Percentiles rank a stretch among this genome's conserved stretches.
phyloP scores from a whole-genome alignment of 2,329 filamentous ascomycete genomes.

The Aureobasidium sp. region DNA sequence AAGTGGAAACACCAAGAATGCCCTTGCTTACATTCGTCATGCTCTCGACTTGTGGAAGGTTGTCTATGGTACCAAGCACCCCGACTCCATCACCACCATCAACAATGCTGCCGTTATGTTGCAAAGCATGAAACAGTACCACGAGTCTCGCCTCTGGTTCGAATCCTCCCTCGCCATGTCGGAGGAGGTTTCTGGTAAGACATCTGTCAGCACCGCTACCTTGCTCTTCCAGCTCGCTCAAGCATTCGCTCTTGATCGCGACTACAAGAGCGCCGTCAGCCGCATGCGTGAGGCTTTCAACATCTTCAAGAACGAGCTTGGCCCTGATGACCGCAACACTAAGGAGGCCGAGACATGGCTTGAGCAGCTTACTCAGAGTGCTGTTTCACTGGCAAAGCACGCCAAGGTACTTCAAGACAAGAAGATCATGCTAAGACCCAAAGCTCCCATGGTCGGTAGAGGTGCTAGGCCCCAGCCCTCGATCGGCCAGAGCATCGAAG shows the following conservation, averaged over 20 bases:
- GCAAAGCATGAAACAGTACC: slow-evolving; percentile 88
- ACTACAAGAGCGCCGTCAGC: slow-evolving; percentile 82
- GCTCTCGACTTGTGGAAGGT: slow-evolving; percentile 94
- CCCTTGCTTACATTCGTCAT: slow-evolving; percentile 84
- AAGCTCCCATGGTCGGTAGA: slow-evolving; percentile 48
- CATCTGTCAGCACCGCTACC: slow-evolving; percentile 88
- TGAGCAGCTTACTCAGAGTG: slow-evolving; percentile 90
- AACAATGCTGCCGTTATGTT: slow-evolving; percentile 99
- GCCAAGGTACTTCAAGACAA: slow-evolving; percentile 77
- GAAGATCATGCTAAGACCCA: slow-evolving; percentile 23
- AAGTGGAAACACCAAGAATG: slow-evolving; percentile 78
- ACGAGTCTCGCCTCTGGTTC: slow-evolving; percentile 94
- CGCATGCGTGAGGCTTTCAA: slow-evolving; percentile 96
- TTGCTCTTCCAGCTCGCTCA: slow-evolving; percentile 96
- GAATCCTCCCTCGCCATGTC: slow-evolving; percentile 71
- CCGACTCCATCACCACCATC: slow-evolving; percentile 95
- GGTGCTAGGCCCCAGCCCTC: slow-evolving; percentile 56
- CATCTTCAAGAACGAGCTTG: slow-evolving; percentile 84
- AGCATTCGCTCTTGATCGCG: slow-evolving; percentile 88
- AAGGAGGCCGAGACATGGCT: slow-evolving; percentile 97
- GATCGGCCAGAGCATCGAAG: slow-evolving; percentile 45
- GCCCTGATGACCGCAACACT: slow-evolving; percentile 89
- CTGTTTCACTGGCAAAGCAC: slow-evolving; percentile 88
- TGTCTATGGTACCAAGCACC: slow-evolving; percentile 87
- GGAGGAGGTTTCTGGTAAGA: slow-evolving; percentile 79